Conservation (phyloP, 83 land plant genomes). For the Picea engelmannii region DNA sequence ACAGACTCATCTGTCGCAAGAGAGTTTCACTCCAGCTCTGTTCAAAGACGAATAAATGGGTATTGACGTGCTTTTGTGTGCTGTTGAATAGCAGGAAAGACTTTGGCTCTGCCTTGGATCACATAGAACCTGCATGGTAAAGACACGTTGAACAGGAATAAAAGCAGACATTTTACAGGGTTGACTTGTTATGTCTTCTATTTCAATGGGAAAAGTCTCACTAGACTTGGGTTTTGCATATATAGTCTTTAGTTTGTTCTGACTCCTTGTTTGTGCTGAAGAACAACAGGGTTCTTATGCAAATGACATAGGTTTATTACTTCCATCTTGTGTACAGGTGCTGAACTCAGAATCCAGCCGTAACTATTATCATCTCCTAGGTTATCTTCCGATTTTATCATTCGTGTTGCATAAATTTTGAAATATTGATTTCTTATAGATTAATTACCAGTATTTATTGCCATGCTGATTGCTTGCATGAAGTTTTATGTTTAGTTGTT, state of each 20-base stretch:
- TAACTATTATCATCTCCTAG: background rate
- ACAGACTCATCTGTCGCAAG: constrained; percentile 24
- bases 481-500: constrained; percentile 2
- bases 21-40: constrained; percentile 26
- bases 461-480: background rate
- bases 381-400: background rate
- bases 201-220: background rate
- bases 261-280: background rate
- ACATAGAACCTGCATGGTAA: background rate
- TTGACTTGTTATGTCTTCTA: background rate
- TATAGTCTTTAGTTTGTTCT: background rate
- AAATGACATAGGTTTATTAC: background rate
- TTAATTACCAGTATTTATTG: constrained; percentile 2
- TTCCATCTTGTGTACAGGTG: background rate
- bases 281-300: background rate
- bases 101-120: background rate
- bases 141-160: background rate
- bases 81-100: background rate
- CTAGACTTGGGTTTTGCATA: background rate
- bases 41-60: constrained; percentile 57
- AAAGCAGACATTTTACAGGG: background rate
- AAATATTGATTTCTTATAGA: background rate
- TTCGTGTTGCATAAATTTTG: background rate
- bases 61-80: constrained; percentile 27
- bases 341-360: background rate